Evolutionary conservation across 2,329 filamentous ascomycete genomes (phyloP), one percentile per base, ranked within the genome.

Genomic region (Fusarium agapanthi): DNA sequence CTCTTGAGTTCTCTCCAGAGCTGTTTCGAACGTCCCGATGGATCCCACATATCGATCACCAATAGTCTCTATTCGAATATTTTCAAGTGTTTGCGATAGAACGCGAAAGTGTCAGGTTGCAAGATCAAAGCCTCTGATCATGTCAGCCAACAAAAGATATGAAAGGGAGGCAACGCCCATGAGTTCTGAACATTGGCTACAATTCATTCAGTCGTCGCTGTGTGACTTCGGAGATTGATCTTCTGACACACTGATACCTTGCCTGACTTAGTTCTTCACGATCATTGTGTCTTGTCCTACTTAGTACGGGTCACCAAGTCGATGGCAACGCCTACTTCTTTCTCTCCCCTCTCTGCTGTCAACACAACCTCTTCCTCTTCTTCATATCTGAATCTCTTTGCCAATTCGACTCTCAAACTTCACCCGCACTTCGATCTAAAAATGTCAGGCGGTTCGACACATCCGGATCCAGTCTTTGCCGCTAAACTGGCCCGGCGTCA

Each of bases 401-500:
- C 37, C 60, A 34, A 40, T 18, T 43, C n/a, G 22, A 50, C 38
- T 34, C 56, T 38, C 26, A 40, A 58, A 55, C 11, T n/a, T 24
- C 35, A 38, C n/a, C 20, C 38, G 6, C 38, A 24, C 22, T 43
- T 34, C 22, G 69, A 38, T 26, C 30, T 40, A 22, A 67, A n/a
- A 50, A 78, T 78, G 76, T 56, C 64, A 28, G 63, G 63, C 38
- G 58, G 56, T 37, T 54, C 65, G 13, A 35, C 61, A 26, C 56
- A 75, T 22, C 34, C 41, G n/a, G 73, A 75, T 32, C 63, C 71
- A 47, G 67, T 58, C 24, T 72, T 77, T 24, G 45, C 67, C 34
- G 71, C 67, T 51, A 77, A 73, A 59, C 67, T 78, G 40, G 74
- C 73, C 38, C 57, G 61, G 40, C 70, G 77, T n/a, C 65, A 51